Percentiles rank a stretch among this genome's conserved stretches.
phyloP scores from a whole-genome alignment of 768 basidiomycete genomes.

The Agaricus blazei region DNA sequence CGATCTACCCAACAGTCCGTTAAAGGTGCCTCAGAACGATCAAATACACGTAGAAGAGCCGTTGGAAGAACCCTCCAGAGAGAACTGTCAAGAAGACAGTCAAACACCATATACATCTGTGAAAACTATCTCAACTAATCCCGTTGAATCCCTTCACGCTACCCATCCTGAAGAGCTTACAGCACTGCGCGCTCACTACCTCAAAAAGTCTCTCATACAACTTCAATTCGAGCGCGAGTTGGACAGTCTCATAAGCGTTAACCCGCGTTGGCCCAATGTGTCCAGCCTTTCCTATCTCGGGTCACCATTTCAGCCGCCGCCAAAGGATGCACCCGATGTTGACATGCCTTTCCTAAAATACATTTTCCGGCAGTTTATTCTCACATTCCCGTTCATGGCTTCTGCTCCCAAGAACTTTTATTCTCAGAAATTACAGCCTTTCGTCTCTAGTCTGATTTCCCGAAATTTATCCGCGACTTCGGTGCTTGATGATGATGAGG shows the following conservation, averaged over 20 bases:
- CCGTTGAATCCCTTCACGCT: constrained; percentile 4
- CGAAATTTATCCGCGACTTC: constrained; percentile 68
- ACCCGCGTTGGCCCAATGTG: constrained; percentile 22
- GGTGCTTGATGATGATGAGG: constrained; percentile 45
- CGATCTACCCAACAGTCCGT: background rate
- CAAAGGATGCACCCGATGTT: constrained; percentile 46
- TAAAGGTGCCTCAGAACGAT: background rate
- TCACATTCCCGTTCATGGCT: constrained; percentile 93
- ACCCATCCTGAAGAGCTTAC: constrained; percentile 45
- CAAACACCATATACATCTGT: background rate
- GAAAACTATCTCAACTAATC: constrained; percentile 1
- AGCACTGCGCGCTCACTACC: constrained; percentile 92
- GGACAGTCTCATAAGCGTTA: constrained; percentile 47
- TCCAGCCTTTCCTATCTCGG: constrained; percentile 86
- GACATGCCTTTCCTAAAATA: constrained; percentile 89
- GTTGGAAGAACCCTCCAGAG: background rate
- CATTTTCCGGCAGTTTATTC: constrained; percentile 87
- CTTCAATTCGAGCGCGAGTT: constrained; percentile 85
- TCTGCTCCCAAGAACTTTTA: constrained; percentile 90
- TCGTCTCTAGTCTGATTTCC: constrained; percentile 75
- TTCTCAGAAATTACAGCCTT: constrained; percentile 91
- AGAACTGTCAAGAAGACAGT: background rate
- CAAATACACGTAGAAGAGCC: background rate
- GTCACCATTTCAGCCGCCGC: constrained; percentile 74
- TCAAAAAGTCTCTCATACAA: constrained; percentile 92